Conservation (phyloP, 306 rosid species). For the Pyrus pyrifolia region DNA sequence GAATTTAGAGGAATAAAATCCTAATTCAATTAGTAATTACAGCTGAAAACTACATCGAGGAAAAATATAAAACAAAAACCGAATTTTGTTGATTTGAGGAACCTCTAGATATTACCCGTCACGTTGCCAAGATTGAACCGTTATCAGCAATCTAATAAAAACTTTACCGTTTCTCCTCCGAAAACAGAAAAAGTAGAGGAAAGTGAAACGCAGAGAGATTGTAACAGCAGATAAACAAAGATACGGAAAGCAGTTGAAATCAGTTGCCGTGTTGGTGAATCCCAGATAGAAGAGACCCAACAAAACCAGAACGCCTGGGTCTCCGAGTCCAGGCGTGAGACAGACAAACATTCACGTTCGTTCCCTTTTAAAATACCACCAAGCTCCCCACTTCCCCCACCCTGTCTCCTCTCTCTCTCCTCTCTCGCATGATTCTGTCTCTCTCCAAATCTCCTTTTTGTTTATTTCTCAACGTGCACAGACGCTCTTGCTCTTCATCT, state of each 20-base stretch:
- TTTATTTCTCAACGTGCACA: slow-evolving; percentile 13
- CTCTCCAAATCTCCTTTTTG: slow-evolving; percentile 16
- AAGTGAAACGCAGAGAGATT: neutral
- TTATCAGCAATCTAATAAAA: neutral
- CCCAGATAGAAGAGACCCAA: neutral
- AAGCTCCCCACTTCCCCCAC: neutral
- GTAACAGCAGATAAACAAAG: neutral
- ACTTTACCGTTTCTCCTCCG: neutral
- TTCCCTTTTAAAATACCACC: neutral
- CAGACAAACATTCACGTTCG: neutral
- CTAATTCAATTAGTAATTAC: neutral
- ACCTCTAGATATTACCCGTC: neutral
- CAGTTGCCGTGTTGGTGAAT: slow-evolving; percentile 6
- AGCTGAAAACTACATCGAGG: neutral
- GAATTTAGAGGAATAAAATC: too few relatives aligned
- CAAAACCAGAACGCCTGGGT: neutral
- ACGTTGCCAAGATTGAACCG: neutral
- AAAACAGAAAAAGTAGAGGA: neutral
- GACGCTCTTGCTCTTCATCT: slow-evolving; percentile 3
- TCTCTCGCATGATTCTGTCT: slow-evolving; percentile 2
- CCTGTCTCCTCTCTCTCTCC: neutral
- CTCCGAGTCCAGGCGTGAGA: too few relatives aligned
- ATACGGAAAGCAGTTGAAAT: neutral
- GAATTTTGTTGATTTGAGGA: neutral
- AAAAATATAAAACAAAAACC: neutral